These are phyloP conservation scores for Exserohilum turcica DNA, from an alignment of 2,329 filamentous ascomycete genomes.

Conservation along the genomic window DNA sequence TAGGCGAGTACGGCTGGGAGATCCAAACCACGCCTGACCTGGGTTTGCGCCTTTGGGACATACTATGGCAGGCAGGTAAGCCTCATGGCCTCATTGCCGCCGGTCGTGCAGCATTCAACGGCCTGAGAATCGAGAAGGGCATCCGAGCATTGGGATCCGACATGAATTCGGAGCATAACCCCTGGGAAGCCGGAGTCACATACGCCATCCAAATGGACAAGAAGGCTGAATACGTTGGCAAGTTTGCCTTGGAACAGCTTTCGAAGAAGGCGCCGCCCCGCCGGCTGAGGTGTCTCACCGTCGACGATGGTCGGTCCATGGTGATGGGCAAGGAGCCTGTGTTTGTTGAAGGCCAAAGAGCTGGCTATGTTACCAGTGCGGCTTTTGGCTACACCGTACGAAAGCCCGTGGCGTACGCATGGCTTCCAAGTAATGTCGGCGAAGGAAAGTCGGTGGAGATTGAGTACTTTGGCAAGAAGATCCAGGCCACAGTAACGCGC, in stretches of 20 bases:
- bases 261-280: constrained; percentile 45
- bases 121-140: constrained; percentile 65
- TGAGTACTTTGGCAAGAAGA: constrained; percentile 64
- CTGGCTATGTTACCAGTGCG: constrained; percentile 65
- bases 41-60: constrained; percentile 64
- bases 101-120: constrained; percentile 63
- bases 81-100: constrained; percentile 62
- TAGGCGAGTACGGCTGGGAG: constrained; percentile 68
- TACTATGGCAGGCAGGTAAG: constrained; percentile 60
- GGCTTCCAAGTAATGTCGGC: constrained; percentile 55
- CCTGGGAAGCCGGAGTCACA: constrained; percentile 63
- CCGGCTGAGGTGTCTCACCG: constrained; percentile 56
- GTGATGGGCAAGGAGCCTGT: constrained; percentile 68
- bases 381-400: constrained; percentile 65
- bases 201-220: constrained; percentile 58
- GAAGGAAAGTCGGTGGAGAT: constrained; percentile 62
- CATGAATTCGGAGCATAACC: constrained; percentile 65
- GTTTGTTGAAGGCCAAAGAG: constrained; percentile 53
- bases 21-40: constrained; percentile 65
- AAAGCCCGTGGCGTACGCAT: constrained; percentile 65
- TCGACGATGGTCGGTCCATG: constrained; percentile 63
- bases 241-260: constrained; percentile 53
- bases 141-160: constrained; percentile 63
- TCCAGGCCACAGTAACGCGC: constrained; percentile 59
- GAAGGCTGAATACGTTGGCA: constrained; percentile 57